These are phyloP conservation scores for Deinandra increscens DNA, from an alignment of 129 eudicot genomes.

Conservation along the genomic window DNA sequence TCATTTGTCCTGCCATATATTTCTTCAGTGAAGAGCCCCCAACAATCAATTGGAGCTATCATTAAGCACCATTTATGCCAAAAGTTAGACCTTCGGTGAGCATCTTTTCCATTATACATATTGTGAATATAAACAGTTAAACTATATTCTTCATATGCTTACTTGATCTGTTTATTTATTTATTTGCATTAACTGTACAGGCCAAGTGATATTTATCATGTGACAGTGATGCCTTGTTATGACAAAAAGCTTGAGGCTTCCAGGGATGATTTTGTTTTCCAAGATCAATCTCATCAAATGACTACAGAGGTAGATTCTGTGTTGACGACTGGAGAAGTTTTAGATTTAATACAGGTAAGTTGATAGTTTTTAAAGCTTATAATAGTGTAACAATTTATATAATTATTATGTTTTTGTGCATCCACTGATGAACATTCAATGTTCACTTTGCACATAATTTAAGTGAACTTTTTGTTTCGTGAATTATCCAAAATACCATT, in stretches of 20 bases:
- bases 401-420: slow-evolving; percentile 10
- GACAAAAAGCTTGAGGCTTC: slow-evolving; percentile 98
- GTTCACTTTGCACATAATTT: background rate
- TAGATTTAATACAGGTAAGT: slow-evolving; percentile 77
- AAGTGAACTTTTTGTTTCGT: background rate
- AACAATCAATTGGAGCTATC: slow-evolving; percentile 87
- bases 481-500: background rate
- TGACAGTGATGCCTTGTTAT: slow-evolving; percentile 98
- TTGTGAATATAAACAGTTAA: background rate
- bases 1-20: slow-evolving; percentile 84
- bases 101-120: background rate
- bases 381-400: background rate
- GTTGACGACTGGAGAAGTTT: slow-evolving; percentile 90
- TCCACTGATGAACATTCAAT: background rate
- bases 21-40: slow-evolving; percentile 97
- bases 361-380: background rate
- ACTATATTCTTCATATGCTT: background rate
- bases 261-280: slow-evolving; percentile 86
- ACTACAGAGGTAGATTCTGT: slow-evolving; percentile 95
- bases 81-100: slow-evolving; percentile 59
- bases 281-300: slow-evolving; percentile 30
- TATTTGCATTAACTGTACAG: slow-evolving; percentile 37
- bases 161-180: background rate
- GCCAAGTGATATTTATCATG: slow-evolving; percentile 85
- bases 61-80: slow-evolving; percentile 70